Evolutionary conservation across 805 yeast genomes (phyloP), one percentile per base, ranked within the genome.

Genomic region (Candida xiaguanensis): DNA sequence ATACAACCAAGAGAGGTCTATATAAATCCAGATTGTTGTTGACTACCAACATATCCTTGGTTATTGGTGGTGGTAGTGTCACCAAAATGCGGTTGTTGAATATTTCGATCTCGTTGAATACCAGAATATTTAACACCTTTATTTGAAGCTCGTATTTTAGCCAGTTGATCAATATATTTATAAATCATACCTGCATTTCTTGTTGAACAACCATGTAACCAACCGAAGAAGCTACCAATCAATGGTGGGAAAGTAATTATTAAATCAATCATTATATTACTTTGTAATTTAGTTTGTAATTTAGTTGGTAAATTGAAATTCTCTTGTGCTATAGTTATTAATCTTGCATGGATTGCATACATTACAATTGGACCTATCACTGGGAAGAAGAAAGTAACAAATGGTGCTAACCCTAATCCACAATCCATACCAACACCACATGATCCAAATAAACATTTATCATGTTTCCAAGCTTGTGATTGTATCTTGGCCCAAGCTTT

Each of bases 171-270:
- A 34, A 59, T 43, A 39, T 51, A 55, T 12, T 48, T 47, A 55
- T 86, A 88, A 7, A 89, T 72, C 50, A 87, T 52, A 0, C 91
- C 90, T 0, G 96, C 95, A 58, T 91, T 90, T 52, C 96, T 69
- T 0, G 96, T 86, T 6, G 95, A 85, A 55, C 96, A 85, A 2
- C 81, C 85, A 53, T 87, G 77, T 58, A 90, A 43, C 91, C 95
- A 90, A 9, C 85, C 65, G 39, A 89, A 74, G 26, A 89, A 61
- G 2, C 80, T 69, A 1, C 98, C 98, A 24, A 91, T 58, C 3
- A 89, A 48, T 0, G 98, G 98, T 0, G 91, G 82, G 24, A 91
- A 65, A 2, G 90, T 73, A 27, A 90, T 77, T 28, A 85, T 49
- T 22, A 90, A 67, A 57, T 91, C 97, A 42, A 87, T 58, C 9